phyloP scores from a whole-genome alignment of 768 basidiomycete species.

The Cystobasidium onofrii region DNA sequence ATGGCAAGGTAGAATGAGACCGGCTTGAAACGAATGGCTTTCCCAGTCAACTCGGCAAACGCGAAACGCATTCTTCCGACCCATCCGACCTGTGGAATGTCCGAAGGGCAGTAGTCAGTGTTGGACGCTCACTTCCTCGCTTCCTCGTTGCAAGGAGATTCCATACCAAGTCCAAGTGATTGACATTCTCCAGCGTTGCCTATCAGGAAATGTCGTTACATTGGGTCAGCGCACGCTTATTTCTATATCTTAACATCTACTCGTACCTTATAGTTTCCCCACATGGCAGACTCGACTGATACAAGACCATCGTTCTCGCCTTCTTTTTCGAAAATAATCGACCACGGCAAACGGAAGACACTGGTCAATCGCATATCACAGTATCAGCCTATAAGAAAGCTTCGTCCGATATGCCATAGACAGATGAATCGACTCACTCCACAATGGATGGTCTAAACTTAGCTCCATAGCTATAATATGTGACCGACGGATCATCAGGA shows the following conservation, averaged over 20 bases:
- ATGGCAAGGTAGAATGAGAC: constrained; percentile 30
- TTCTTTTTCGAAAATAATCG: constrained; percentile 38
- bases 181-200: constrained; percentile 82
- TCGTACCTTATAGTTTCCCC: constrained; percentile 77
- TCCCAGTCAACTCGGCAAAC: constrained; percentile 78
- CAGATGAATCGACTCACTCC: constrained; percentile 50
- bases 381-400: background rate
- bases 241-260: background rate
- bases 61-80: constrained; percentile 79
- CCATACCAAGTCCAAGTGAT: constrained; percentile 62
- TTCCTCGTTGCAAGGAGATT: no score
- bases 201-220: background rate
- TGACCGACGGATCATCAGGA: constrained; percentile 65
- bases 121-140: no score
- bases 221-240: background rate
- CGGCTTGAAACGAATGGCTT: constrained; percentile 84
- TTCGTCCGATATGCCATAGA: constrained; percentile 50
- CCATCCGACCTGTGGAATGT: constrained; percentile 51
- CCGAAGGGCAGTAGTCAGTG: constrained; percentile 50
- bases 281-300: constrained; percentile 73
- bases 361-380: constrained; percentile 19
- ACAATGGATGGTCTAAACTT: constrained; percentile 77
- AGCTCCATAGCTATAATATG: constrained; percentile 95
- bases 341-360: constrained; percentile 37
- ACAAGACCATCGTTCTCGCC: constrained; percentile 85